These are phyloP conservation scores for Kwoniella dejecticola DNA, from an alignment of 768 basidiomycete species.

Conservation along the genomic window DNA sequence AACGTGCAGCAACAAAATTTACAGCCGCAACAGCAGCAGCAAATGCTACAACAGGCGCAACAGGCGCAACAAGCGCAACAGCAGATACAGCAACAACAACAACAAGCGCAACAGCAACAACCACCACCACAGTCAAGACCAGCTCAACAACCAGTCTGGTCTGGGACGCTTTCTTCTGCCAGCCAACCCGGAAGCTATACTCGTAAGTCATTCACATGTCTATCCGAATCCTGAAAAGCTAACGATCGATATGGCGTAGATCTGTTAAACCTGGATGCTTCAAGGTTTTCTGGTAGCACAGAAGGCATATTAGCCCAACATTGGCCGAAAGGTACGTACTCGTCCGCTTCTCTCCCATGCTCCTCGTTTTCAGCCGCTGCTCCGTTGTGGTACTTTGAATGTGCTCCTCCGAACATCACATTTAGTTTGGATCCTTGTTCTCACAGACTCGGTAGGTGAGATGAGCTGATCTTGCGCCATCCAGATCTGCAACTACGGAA, in stretches of 20 bases:
- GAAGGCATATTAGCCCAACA: conserved; percentile 16
- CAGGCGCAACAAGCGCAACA: conserved; percentile 3
- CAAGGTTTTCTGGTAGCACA: conserved; percentile 11
- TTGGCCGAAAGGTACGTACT: conserved; percentile 19
- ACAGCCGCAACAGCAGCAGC: conserved; percentile 3
- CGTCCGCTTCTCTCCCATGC: background rate
- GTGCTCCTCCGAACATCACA: no score
- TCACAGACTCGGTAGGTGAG: no score
- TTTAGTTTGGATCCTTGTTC: no score
- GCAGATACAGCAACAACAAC: background rate
- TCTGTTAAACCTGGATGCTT: conserved; percentile 19
- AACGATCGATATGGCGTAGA: background rate
- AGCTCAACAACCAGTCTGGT: conserved; percentile 17
- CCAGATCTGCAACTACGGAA: conserved; percentile 22
- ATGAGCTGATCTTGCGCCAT: background rate
- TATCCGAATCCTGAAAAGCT: no score
- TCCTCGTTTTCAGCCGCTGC: background rate
- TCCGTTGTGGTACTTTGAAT: no score
- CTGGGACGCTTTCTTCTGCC: conserved; percentile 16
- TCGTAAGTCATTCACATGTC: background rate
- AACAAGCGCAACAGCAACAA: conserved; percentile 14
- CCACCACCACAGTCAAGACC: background rate
- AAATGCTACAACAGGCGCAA: conserved; percentile 2
- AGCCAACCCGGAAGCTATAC: conserved; percentile 1
- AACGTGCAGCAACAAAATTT: conserved; percentile 9